Base-by-base conservation (phyloP, 1,139 yeast species). In the Hyphopichia wangnamkhiaoensis region DNA sequence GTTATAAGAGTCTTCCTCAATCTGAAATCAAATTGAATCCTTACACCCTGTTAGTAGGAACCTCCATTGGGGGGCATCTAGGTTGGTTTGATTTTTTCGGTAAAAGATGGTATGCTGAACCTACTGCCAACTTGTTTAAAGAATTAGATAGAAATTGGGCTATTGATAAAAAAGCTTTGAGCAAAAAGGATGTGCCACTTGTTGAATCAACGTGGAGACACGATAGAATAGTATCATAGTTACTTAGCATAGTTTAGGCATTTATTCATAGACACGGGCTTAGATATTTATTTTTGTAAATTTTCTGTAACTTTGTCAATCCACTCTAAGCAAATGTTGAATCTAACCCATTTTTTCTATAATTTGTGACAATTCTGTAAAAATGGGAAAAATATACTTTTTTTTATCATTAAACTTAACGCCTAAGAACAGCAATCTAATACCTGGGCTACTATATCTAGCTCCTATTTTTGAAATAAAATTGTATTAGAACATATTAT, bases 1-100 rank as follows among this genome's bases (percentile, higher is more conserved):
- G 86, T 3, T 57, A 57, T 34, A 63, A 74, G 38, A 59, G 71
- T 7, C 54, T 88, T 26, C 96, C 96, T 1, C 58, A 65, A 41
- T 56, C 63, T 9, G 93, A 86, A 50, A 78, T 81, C 5, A 55
- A 56, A 33, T 62, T 70, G 33, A 91, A 90, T 53, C 96, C 96
- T 8, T 85, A 79, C 57, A 65, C 84, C 23, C 65, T 80, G 25
- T 59, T 87, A 51, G 67, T 84, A 14, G 77, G 82, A 37, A 87
- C 97, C 0, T 75, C 82, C 25, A 63, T 81, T 23, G 98, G 98
- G 41, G 98, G 98, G 8, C 98, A 93, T 63, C 65, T 79, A 42
- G 83, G 81, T 1, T 79, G 83, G 83, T 77, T 76, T 46, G 68
- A 68, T 35, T 63, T 61, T 46, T 60, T 63, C 35, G 76, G 79